A percentile compares a stretch with the other conserved stretches of the same genome.
Evolutionary conservation across 176 grass and related monocot genomes (phyloP).

Genomic region (Carex myosuroides): DNA sequence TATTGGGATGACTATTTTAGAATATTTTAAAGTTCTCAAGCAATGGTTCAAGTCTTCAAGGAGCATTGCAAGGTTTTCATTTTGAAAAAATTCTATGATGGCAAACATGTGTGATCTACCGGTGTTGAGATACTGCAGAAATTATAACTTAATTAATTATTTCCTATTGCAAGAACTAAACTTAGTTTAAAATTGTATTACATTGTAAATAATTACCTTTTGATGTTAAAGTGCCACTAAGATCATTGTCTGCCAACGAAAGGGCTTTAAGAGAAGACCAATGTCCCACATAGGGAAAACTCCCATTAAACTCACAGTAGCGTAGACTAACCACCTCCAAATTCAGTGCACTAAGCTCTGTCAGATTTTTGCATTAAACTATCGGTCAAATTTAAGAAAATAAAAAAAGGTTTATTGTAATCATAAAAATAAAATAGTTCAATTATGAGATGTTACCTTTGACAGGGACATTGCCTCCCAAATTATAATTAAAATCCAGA

Average conservation of each 20-base stretch:
- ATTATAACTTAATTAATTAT: too few species aligned
- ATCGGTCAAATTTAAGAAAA: not conserved
- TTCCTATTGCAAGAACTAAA: not conserved
- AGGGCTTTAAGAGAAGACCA: not conserved
- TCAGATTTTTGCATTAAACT: not conserved
- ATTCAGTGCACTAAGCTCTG: not conserved
- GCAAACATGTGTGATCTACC: too few species aligned
- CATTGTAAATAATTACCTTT: not conserved
- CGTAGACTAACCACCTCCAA: not conserved
- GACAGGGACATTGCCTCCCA: not conserved
- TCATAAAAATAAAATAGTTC: too few species aligned
- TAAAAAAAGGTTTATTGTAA: too few species aligned
- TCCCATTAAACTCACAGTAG: rapidly evolving
- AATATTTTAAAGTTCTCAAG: too few species aligned
- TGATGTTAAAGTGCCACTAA: not conserved
- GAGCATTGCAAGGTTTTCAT: too few species aligned
- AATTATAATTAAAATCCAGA: not conserved
- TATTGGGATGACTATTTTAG: too few species aligned
- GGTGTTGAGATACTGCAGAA: too few species aligned
- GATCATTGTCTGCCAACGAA: not conserved
- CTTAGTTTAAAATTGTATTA: not conserved
- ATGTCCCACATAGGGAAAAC: not conserved
- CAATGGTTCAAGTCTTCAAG: too few species aligned
- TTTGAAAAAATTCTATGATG: too few species aligned
- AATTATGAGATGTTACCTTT: not conserved